These are phyloP conservation scores for Colletotrichum cordylinicola DNA, from an alignment of 2,329 filamentous ascomycete genomes.

Conservation along the genomic window DNA sequence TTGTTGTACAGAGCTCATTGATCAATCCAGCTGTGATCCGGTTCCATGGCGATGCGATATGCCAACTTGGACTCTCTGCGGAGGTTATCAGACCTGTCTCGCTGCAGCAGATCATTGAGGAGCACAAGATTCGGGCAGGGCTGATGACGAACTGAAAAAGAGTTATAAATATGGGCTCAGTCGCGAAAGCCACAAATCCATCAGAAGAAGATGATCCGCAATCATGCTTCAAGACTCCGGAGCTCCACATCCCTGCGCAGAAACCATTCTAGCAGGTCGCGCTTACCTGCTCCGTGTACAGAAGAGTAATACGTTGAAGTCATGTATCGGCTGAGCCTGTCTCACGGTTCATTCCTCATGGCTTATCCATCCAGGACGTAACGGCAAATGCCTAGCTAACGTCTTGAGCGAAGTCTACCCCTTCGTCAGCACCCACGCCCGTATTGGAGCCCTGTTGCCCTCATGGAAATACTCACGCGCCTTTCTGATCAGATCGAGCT, in stretches of 20 bases:
- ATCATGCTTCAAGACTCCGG: too few species aligned
- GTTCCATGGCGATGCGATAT: slow-evolving; percentile 29
- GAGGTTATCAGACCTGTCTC: slow-evolving; percentile 14
- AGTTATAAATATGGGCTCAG: neutral
- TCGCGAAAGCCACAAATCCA: too few species aligned
- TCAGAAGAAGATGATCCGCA: too few species aligned
- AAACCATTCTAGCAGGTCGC: too few species aligned
- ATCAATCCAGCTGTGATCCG: slow-evolving; percentile 21
- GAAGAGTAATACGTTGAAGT: too few species aligned
- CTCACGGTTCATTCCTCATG: too few species aligned
- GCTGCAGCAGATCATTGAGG: neutral
- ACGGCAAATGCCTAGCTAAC: too few species aligned
- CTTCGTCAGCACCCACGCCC: slow-evolving; percentile 38
- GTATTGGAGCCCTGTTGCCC: slow-evolving; percentile 35
- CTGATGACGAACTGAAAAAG: neutral
- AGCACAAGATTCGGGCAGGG: neutral
- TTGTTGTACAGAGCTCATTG: slow-evolving; percentile 21
- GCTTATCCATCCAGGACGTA: too few species aligned
- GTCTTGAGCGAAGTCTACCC: too few species aligned
- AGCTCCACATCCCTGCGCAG: too few species aligned
- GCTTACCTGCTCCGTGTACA: too few species aligned
- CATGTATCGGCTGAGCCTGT: too few species aligned
- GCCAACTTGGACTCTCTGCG: slow-evolving; percentile 24
- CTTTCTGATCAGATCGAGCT: slow-evolving; percentile 41
- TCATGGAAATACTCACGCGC: slow-evolving; percentile 37